Evolutionary conservation across 768 basidiomycete genomes (phyloP).

Genomic region (Pulveroboletus sp.): DNA sequence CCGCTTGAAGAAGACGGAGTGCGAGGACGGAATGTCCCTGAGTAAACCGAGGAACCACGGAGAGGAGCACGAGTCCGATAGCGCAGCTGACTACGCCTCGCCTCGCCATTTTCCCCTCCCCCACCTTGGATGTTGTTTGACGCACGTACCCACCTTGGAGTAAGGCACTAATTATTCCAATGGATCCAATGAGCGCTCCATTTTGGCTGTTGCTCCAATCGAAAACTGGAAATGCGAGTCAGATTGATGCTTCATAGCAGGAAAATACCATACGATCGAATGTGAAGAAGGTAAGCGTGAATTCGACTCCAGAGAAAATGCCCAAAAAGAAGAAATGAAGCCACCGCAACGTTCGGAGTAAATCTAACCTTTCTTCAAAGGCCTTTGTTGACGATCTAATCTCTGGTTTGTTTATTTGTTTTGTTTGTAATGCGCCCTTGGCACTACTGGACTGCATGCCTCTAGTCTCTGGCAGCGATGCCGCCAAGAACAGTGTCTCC

Average conservation of each 20-base stretch:
- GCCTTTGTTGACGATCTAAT: constrained; percentile 14
- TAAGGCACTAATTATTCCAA: constrained; percentile 85
- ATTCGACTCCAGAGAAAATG: constrained; percentile 93
- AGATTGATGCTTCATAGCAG: neutral
- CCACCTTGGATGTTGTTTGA: constrained; percentile 64
- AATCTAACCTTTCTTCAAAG: constrained; percentile 47
- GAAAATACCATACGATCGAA: constrained; percentile 63
- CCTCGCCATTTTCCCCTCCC: constrained; percentile 80
- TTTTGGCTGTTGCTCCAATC: constrained; percentile 90
- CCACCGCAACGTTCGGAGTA: constrained; percentile 55
- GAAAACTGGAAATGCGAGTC: constrained; percentile 49
- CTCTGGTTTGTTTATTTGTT: constrained; percentile 12
- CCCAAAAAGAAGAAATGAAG: constrained; percentile 85
- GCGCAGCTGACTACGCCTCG: constrained; percentile 75
- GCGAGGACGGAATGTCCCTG: constrained; percentile 39
- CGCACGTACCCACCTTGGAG: constrained; percentile 95
- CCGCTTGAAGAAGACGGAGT: constrained; percentile 54
- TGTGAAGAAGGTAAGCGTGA: constrained; percentile 93
- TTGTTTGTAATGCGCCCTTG: constrained; percentile 19
- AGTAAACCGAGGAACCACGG: constrained; percentile 59
- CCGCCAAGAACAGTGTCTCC: constrained; percentile 76
- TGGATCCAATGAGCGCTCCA: constrained; percentile 76
- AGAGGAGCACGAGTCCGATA: constrained; percentile 63
- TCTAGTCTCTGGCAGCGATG: constrained; percentile 83
- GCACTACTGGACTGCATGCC: constrained; percentile 32